phyloP scores from a whole-genome alignment of 306 rosid species.

The Fragaria iinumae region DNA sequence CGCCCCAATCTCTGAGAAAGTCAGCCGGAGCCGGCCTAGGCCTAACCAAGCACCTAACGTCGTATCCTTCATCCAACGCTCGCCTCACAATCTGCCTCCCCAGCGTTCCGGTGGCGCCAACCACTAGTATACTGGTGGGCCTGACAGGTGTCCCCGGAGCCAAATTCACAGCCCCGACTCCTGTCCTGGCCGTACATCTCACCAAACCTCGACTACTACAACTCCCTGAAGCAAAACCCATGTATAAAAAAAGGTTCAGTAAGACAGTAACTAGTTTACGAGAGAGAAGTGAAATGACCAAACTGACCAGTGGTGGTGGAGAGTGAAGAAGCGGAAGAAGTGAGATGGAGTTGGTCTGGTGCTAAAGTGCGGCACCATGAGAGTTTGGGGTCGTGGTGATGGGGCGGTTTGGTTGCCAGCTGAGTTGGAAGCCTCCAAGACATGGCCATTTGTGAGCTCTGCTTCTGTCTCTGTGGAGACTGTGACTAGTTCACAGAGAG shows the following conservation, averaged over 20 bases:
- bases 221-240: slow-evolving; percentile 27
- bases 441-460: slow-evolving; percentile 36
- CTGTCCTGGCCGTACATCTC: slow-evolving; percentile 38
- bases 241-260: not conserved
- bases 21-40: slow-evolving; percentile 99
- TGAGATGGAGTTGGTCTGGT: slow-evolving; percentile 25
- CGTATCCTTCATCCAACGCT: slow-evolving; percentile 91
- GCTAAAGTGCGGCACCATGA: slow-evolving; percentile 48
- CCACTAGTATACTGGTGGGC: slow-evolving; percentile 73
- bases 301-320: slow-evolving; percentile 13
- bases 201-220: slow-evolving; percentile 20
- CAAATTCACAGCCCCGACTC: slow-evolving; percentile 52
- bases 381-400: slow-evolving; percentile 10
- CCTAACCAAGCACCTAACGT: slow-evolving; percentile 85
- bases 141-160: slow-evolving; percentile 76
- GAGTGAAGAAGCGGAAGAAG: slow-evolving; percentile 27
- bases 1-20: slow-evolving; percentile 98
- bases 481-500: not conserved
- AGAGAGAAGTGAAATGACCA: not conserved
- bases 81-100: slow-evolving; percentile 95
- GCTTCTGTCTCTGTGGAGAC: not conserved
- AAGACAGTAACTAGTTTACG: not conserved
- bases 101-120: slow-evolving; percentile 82
- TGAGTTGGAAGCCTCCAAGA: slow-evolving; percentile 56
- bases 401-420: slow-evolving; percentile 28